Conservation (phyloP, 2,329 filamentous ascomycete genomes). For the Beauveria asiatica region DNA sequence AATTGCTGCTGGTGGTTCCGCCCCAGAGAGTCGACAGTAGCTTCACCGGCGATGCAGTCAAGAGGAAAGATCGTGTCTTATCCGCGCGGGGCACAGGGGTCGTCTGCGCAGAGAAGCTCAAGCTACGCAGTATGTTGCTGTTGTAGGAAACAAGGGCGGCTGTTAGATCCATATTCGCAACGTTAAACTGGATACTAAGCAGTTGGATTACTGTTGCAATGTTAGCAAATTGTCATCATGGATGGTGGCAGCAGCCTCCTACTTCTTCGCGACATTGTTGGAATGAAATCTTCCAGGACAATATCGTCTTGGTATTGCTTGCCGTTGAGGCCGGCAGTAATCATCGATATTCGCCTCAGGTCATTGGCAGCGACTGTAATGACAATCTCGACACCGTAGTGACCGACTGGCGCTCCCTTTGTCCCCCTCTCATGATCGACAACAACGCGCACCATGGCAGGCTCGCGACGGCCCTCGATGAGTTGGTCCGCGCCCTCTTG, state of each 20-base stretch:
- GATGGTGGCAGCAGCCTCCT: constrained; percentile 24
- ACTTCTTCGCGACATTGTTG: constrained; percentile 67
- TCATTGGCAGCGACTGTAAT: constrained; percentile 53
- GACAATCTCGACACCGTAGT: constrained; percentile 64
- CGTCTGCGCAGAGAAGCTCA: constrained; percentile 46
- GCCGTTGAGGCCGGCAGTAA: constrained; percentile 57
- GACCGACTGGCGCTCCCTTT: constrained; percentile 56
- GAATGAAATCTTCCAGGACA: constrained; percentile 61
- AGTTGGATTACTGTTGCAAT: constrained; percentile 55
- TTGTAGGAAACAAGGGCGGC: constrained; percentile 69
- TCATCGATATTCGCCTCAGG: constrained; percentile 39
- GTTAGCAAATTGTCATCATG: constrained; percentile 23
- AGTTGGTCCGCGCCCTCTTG: constrained; percentile 58
- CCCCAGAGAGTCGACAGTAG: constrained; percentile 76
- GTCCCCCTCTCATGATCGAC: constrained; percentile 61
- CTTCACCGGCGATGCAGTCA: constrained; percentile 80
- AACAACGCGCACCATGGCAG: constrained; percentile 63
- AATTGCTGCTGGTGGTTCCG: constrained; percentile 45
- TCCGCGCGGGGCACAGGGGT: constrained; percentile 41
- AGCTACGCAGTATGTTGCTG: constrained; percentile 63
- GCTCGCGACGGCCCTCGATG: constrained; percentile 55
- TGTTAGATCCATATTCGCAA: constrained; percentile 55
- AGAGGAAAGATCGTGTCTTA: constrained; percentile 58
- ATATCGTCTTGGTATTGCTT: constrained; percentile 67
- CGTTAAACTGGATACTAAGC: constrained; percentile 60